phyloP scores from a whole-genome alignment of 257 asterid genomes.

The Anisodus acutangulus region DNA sequence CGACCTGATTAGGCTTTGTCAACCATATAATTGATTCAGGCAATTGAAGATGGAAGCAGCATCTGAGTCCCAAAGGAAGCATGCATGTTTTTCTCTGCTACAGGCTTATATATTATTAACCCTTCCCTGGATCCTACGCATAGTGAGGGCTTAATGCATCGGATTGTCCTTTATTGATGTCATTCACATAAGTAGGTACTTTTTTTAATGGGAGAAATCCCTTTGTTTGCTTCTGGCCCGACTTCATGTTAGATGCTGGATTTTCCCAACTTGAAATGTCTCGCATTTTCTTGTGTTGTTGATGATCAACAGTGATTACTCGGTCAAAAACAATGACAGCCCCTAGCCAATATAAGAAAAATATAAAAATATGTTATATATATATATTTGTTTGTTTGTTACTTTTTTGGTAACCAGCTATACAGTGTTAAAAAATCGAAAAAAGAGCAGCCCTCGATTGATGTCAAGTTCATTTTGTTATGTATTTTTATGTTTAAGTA shows the following conservation, averaged over 20 bases:
- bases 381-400: too few species aligned
- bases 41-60: conserved; percentile 26
- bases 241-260: neutral
- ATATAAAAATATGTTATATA: too few species aligned
- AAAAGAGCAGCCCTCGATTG: too few species aligned
- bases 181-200: neutral
- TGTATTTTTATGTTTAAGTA: too few species aligned
- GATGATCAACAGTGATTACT: neutral
- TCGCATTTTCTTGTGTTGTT: neutral
- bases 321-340: neutral
- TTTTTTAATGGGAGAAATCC: neutral
- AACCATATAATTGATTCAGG: neutral
- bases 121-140: neutral
- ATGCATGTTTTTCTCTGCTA: neutral
- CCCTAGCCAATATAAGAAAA: neutral
- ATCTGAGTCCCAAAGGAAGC: conserved; percentile 12
- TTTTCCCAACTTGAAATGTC: neutral
- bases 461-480: too few species aligned
- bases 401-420: too few species aligned
- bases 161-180: too few species aligned
- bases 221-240: neutral
- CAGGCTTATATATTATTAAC: neutral
- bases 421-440: too few species aligned
- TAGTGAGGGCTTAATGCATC: too few species aligned
- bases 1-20: neutral